Evolutionary conservation across 2,329 filamentous ascomycete genomes (phyloP).

Genomic region (Beauveria brongniartii): DNA sequence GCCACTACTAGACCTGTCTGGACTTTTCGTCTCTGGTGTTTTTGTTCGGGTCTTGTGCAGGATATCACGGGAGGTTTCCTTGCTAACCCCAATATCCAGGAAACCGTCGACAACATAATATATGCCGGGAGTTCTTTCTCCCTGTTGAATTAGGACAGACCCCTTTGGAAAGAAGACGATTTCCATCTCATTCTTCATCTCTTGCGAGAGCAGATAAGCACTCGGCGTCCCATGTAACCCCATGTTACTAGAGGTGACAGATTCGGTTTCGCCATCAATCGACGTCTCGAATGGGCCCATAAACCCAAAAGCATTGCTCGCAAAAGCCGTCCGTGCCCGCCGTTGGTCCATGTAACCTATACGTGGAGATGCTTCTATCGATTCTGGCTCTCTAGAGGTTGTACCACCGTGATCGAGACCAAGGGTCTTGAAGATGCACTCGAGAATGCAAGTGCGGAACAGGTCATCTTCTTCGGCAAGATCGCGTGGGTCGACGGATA

Average conservation of each 20-base stretch:
- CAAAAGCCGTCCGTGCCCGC: slow-evolving; percentile 68
- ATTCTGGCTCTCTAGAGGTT: slow-evolving; percentile 58
- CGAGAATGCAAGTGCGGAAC: slow-evolving; percentile 82
- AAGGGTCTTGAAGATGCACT: slow-evolving; percentile 93
- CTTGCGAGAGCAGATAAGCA: slow-evolving; percentile 59
- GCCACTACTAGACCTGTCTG: background rate
- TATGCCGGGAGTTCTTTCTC: slow-evolving; percentile 88
- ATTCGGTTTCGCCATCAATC: slow-evolving; percentile 78
- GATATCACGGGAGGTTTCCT: slow-evolving; percentile 23
- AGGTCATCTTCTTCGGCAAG: slow-evolving; percentile 79
- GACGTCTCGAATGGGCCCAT: slow-evolving; percentile 74
- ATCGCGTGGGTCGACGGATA: slow-evolving; percentile 62
- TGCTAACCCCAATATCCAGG: slow-evolving; percentile 80
- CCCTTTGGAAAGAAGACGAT: slow-evolving; percentile 97
- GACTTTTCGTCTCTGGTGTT: background rate
- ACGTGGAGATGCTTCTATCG: slow-evolving; percentile 76
- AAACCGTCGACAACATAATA: slow-evolving; percentile 99
- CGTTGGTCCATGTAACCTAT: slow-evolving; percentile 77
- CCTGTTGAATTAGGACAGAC: slow-evolving; percentile 90
- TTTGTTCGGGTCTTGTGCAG: slow-evolving; percentile 15
- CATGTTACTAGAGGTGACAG: slow-evolving; percentile 63
- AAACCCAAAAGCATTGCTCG: slow-evolving; percentile 72
- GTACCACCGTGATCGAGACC: slow-evolving; percentile 66
- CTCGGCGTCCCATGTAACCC: slow-evolving; percentile 55
- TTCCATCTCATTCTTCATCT: slow-evolving; percentile 86